Conservation (phyloP, 129 eudicot species). For the Saposhnikovia divaricata region DNA sequence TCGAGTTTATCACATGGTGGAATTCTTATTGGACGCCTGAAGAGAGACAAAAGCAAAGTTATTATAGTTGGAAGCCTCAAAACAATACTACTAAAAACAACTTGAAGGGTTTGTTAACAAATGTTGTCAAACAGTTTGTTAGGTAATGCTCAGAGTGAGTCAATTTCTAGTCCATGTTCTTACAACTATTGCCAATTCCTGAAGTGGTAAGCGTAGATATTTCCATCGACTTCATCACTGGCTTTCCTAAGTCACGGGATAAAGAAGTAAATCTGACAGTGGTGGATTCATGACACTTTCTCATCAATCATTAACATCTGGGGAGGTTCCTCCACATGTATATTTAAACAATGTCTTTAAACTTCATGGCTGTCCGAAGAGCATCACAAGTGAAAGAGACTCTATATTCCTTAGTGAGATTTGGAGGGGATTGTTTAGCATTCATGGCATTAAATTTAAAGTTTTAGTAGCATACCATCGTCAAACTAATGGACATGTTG, state of each 20-base stretch:
- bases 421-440: no score
- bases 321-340: not conserved
- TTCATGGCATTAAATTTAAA: no score
- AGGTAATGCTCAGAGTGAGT: not conserved
- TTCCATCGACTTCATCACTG: not conserved
- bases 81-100: not conserved
- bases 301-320: not conserved
- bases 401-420: not conserved
- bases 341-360: not conserved
- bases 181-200: not conserved
- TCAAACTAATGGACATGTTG: not conserved
- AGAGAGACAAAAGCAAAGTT: constrained; percentile 60
- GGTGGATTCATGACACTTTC: not conserved
- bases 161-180: not conserved
- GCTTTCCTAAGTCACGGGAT: no score
- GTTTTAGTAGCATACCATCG: no score
- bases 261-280: not conserved
- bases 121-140: not conserved
- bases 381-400: not conserved
- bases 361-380: not conserved
- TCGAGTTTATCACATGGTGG: constrained; percentile 97
- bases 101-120: not conserved
- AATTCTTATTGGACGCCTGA: constrained; percentile 83
- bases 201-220: not conserved
- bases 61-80: not conserved